These are phyloP conservation scores for Colletotrichum lindemuthianum DNA, from an alignment of 2,329 filamentous ascomycete genomes.

Conservation along the genomic window DNA sequence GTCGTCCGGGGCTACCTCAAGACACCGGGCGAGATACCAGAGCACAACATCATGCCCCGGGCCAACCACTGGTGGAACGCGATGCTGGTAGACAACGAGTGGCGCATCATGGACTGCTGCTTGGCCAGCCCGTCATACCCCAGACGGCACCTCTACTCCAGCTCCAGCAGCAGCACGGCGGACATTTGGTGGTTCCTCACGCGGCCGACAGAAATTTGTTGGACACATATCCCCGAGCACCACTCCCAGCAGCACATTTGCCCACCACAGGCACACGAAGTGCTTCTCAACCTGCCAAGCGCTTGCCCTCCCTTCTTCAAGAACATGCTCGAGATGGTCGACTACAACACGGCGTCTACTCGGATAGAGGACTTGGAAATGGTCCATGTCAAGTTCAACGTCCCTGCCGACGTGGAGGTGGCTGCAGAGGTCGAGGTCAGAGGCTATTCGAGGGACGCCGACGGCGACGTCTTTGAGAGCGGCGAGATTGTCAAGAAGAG, in stretches of 20 bases:
- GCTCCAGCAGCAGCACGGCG: slow-evolving; percentile 72
- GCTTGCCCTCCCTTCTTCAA: slow-evolving; percentile 91
- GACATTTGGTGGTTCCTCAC: slow-evolving; percentile 96
- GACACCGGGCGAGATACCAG: slow-evolving; percentile 82
- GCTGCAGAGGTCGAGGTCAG: slow-evolving; percentile 92
- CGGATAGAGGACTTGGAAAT: slow-evolving; percentile 93
- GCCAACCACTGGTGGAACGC: slow-evolving; percentile 99
- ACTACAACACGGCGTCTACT: slow-evolving; percentile 89
- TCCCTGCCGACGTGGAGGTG: slow-evolving; percentile 90
- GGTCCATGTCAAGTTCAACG: slow-evolving; percentile 87
- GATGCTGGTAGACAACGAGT: slow-evolving; percentile 91
- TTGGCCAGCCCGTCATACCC: slow-evolving; percentile 93
- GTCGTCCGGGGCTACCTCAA: slow-evolving; percentile 92
- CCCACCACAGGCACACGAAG: slow-evolving; percentile 85
- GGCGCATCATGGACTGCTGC: slow-evolving; percentile 96
- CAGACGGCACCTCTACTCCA: slow-evolving; percentile 80
- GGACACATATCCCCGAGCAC: slow-evolving; percentile 91
- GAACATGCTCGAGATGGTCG: slow-evolving; percentile 79
- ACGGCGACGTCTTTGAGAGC: slow-evolving; percentile 94
- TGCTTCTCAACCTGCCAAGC: slow-evolving; percentile 86
- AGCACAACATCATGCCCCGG: slow-evolving; percentile 83
- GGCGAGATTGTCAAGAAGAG: slow-evolving; percentile 87
- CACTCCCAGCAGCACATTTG: slow-evolving; percentile 93
- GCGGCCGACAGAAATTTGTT: slow-evolving; percentile 88
- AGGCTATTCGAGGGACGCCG: slow-evolving; percentile 80